These are phyloP conservation scores for Zasmidium angulare DNA, from an alignment of 2,329 filamentous ascomycete genomes.

Conservation along the genomic window DNA sequence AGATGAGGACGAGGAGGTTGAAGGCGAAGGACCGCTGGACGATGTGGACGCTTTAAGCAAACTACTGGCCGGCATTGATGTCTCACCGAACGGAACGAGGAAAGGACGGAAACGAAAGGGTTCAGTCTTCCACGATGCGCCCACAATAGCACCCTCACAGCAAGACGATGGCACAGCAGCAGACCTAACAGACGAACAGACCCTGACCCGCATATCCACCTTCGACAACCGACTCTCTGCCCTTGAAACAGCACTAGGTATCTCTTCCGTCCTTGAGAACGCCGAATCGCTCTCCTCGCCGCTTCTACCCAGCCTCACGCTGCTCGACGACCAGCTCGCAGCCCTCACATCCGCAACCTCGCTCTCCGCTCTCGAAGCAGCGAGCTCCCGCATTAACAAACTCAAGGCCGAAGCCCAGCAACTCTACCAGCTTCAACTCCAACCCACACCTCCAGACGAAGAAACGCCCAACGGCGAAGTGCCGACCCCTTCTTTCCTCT, in stretches of 20 bases:
- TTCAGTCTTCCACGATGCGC: constrained; percentile 22
- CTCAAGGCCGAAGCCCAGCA: constrained; percentile 65
- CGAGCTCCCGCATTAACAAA: constrained; percentile 26
- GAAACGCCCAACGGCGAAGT: constrained; percentile 36
- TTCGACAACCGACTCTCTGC: constrained; percentile 80
- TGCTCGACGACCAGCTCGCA: constrained; percentile 76
- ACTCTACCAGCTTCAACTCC: constrained; percentile 55
- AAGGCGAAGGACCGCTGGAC: constrained; percentile 51
- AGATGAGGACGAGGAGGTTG: constrained; percentile 39
- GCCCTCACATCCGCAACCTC: constrained; percentile 69
- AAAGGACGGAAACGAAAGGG: constrained; percentile 10
- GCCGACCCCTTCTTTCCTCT: constrained; percentile 18
- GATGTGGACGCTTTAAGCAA: constrained; percentile 69
- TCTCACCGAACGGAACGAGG: constrained; percentile 29
- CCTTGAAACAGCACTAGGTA: constrained; percentile 78
- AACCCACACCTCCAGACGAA: constrained; percentile 3
- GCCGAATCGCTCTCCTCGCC: constrained; percentile 58
- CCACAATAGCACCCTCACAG: constrained; percentile 9
- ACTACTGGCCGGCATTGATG: constrained; percentile 65
- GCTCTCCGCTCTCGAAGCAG: constrained; percentile 68
- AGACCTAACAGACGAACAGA: constrained; percentile 48
- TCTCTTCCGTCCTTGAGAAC: constrained; percentile 64
- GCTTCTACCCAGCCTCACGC: constrained; percentile 78
- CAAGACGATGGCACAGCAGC: constrained; percentile 1
- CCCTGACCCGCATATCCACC: constrained; percentile 76